phyloP scores from a whole-genome alignment of 352 stramenopile genomes.

The Globisporangium orthogonon region DNA sequence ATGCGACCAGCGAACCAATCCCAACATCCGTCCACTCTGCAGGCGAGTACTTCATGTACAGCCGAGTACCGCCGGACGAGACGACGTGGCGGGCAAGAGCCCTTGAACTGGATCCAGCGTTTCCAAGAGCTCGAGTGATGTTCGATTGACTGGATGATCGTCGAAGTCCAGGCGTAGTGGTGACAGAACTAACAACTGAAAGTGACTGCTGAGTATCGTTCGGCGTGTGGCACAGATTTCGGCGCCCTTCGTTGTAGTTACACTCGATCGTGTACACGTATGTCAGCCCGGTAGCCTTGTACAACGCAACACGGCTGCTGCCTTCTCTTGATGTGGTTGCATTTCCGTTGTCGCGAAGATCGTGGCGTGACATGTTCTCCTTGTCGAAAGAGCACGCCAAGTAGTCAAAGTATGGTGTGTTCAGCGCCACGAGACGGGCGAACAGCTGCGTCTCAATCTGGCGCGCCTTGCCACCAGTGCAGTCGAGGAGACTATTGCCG shows the following conservation, averaged over 20 bases:
- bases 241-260: conserved; percentile 87
- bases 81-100: background rate
- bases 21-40: conserved; percentile 65
- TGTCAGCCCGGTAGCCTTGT: conserved; percentile 53
- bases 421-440: conserved; percentile 54
- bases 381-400: conserved; percentile 77
- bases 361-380: conserved; percentile 45
- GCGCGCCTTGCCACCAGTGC: conserved; percentile 1
- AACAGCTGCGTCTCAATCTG: conserved; percentile 86
- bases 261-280: conserved; percentile 91
- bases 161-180: no score
- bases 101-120: no score
- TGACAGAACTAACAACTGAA: background rate
- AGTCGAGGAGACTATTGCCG: conserved; percentile 68
- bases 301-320: conserved; percentile 72
- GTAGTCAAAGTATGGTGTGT: conserved; percentile 86
- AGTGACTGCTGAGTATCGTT: conserved; percentile 1
- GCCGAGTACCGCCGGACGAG: conserved; percentile 18
- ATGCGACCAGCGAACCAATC: conserved; percentile 40
- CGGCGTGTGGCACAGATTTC: conserved; percentile 23
- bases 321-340: conserved; percentile 54
- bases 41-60: conserved; percentile 65
- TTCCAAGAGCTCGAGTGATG: no score
- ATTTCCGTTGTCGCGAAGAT: conserved; percentile 54
- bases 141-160: no score